A percentile compares a stretch with the other conserved stretches of the same genome.
Conservation (phyloP, 345 rosid species). For the Turritis glabra region DNA sequence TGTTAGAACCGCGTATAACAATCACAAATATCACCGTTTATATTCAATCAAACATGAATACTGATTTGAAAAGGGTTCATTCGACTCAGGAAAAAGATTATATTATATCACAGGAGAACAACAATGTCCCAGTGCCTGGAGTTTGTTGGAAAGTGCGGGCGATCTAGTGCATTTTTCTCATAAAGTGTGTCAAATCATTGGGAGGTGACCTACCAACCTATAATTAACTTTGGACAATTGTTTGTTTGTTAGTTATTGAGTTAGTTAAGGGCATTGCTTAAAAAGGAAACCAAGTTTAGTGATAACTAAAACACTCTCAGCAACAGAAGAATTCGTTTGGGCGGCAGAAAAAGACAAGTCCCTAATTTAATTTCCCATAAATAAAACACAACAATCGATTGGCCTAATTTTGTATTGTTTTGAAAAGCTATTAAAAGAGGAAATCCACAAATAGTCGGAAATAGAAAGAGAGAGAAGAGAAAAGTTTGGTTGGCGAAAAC, state of each 20-base stretch:
- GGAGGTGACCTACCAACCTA: constrained; percentile 1
- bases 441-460: constrained; percentile 31
- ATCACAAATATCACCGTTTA: not conserved
- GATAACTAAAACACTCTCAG: not conserved
- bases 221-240: not conserved
- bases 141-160: too few species aligned
- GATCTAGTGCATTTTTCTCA: too few species aligned
- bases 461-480: constrained; percentile 9
- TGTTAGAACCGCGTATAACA: not conserved
- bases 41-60: not conserved
- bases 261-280: constrained; percentile 31
- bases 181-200: not conserved
- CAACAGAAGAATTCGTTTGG: constrained; percentile 9
- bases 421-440: constrained; percentile 22
- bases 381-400: constrained; percentile 19
- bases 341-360: constrained; percentile 23
- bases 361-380: constrained; percentile 11
- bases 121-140: not conserved
- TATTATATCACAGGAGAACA: not conserved
- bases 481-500: constrained; percentile 44
- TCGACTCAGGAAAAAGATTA: not conserved
- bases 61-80: not conserved
- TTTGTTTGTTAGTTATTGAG: constrained; percentile 8
- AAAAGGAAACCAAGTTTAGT: constrained; percentile 17
- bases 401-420: constrained; percentile 12